phyloP scores from a whole-genome alignment of 306 rosid genomes.

The Neltuma alba region DNA sequence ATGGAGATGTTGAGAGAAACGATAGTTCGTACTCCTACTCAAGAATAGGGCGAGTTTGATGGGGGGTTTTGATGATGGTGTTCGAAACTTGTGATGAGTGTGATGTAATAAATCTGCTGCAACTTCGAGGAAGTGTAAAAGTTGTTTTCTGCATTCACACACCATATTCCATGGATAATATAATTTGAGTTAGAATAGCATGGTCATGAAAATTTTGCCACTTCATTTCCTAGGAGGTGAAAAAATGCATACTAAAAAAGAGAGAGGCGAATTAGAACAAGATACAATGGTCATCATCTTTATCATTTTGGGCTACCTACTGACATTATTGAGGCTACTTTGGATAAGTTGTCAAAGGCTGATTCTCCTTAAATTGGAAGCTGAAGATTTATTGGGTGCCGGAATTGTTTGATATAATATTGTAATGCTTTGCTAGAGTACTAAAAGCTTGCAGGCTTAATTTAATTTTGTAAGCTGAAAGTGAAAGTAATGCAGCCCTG shows the following conservation, averaged over 20 bases:
- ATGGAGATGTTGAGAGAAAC: slow-evolving; percentile 4
- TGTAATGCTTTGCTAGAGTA: not conserved
- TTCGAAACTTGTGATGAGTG: not conserved
- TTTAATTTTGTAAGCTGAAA: not conserved
- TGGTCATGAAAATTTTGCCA: slow-evolving; percentile 9
- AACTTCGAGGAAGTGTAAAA: slow-evolving; percentile 2
- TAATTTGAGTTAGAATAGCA: not conserved
- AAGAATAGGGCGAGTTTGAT: slow-evolving; percentile 15
- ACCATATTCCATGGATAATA: not conserved
- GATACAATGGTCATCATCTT: slow-evolving; percentile 3
- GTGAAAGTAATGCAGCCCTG: slow-evolving; percentile 2
- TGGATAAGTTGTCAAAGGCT: slow-evolving; percentile 8
- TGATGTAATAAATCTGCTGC: slow-evolving; percentile 14
- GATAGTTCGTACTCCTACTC: not conserved
- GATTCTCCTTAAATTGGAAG: not conserved
- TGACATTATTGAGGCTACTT: not conserved
- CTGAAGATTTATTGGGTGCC: not conserved
- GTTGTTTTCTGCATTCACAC: slow-evolving; percentile 8
- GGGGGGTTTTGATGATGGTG: not conserved
- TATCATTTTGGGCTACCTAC: not conserved
- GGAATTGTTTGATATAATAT: not conserved
- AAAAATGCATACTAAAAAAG: not conserved
- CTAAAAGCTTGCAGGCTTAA: not conserved
- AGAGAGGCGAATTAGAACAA: not conserved
- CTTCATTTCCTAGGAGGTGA: not conserved